Base-by-base conservation (phyloP, 2,329 filamentous ascomycete species). In the Cryphonectria japonica region DNA sequence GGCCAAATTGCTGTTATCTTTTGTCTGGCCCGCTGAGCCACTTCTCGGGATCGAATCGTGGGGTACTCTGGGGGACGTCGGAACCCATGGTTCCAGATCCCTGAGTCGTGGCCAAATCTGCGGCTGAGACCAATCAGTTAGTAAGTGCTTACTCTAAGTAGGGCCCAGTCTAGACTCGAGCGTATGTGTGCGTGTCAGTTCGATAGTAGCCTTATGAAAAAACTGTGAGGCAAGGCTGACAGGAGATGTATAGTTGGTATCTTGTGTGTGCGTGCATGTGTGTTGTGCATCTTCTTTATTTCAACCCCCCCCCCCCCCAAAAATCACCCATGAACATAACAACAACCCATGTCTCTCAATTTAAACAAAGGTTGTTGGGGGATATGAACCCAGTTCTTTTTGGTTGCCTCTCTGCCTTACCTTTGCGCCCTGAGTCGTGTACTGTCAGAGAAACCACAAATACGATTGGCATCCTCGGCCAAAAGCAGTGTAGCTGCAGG, bases 1-100 rank as follows among this genome's bases (percentile, higher is more conserved):
- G 43, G 43, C 43, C 46, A 22, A 8, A 50, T 50, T 50, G 61
- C 16, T 50, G 65, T 71, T 68, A 71, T 71, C 69, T 71, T 16
- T 34, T 39, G 65, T n/a, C 8, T 66, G 34, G 32, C 65, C 67
- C 69, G 69, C 69, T 66, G 46, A n/a, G 46, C 37, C 26, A 66
- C 67, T 43, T 54, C 61, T 39, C 46, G 46, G 39, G 69, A 54
- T 59, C 69, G 14, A 60, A 62, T 59, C 69, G 29, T 61, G 69
- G 69, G 65, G 61, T 68, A 68, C 22, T 68, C 60, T 70, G 69
- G 65, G 59, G 65, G 43, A 50, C 19, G 46, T 4, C 46, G 32
- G 32, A 22, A 37, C 29, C 46, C 22, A 2, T 54, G 5, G 14
- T 32, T 66, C 50, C 29, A 54, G 50, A n/a, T 50, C 29, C 32